Evolutionary conservation across 1,284 basidiomycete species (phyloP).

Genomic region (Pyrrhoderma lamaoense): DNA sequence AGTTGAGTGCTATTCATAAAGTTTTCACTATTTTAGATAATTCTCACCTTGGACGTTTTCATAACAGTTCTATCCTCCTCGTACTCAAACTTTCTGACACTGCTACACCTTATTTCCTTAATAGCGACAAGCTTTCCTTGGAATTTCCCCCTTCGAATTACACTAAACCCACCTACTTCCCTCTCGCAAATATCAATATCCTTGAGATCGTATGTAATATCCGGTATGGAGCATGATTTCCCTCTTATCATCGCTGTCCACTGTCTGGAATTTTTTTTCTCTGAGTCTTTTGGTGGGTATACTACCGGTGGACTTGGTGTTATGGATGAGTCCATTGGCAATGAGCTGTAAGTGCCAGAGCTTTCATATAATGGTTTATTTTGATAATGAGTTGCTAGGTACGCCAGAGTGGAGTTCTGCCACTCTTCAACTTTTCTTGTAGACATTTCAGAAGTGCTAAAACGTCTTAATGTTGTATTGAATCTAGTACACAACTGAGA

Average conservation of each 20-base stretch:
- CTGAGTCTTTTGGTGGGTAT: no score
- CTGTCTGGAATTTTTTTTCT: no score
- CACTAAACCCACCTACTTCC: conserved; percentile 1
- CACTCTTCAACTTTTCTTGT: no score
- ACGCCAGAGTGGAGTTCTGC: no score
- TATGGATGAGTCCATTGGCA: no score
- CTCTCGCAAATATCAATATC: not conserved
- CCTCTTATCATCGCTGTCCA: not conserved
- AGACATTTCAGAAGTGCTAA: no score
- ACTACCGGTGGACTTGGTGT: no score
- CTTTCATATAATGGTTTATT: no score
- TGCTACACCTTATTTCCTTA: not conserved
- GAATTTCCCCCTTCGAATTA: not conserved
- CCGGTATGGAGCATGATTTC: not conserved
- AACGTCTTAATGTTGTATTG: no score
- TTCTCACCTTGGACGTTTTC: not conserved
- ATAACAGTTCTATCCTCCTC: not conserved
- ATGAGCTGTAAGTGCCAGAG: no score
- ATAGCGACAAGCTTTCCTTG: not conserved
- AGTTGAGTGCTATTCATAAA: not conserved
- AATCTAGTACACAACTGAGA: no score
- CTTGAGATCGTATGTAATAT: not conserved
- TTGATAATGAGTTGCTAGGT: no score
- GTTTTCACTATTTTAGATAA: not conserved
- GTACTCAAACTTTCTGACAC: not conserved